Evolutionary conservation across 1,284 basidiomycete genomes (phyloP), one percentile per base, ranked within the genome.

Genomic region (Papiliotrema nemorosa): DNA sequence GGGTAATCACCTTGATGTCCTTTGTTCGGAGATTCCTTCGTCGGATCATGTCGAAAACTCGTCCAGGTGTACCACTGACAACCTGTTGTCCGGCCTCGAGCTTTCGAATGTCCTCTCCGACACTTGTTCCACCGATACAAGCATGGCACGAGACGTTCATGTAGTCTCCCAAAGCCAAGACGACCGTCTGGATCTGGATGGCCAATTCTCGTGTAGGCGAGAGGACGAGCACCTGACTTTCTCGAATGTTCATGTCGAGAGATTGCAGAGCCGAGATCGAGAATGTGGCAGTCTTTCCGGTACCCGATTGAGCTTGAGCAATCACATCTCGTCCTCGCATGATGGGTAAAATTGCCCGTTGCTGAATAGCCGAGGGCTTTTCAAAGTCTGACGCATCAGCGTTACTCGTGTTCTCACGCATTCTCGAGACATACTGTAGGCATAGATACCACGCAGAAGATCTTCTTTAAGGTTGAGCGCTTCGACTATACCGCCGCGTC

Each of bases 91-190:
- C 96, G 59, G 97, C 92, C 76, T 97, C 92, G 50, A 99, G 83
- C 78, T 98, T 98, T 62, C 90, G 83, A 67, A 99, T 98, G 70
- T 98, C 96, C 77, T 98, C 96, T 22, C 94, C 91, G 59, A 98
- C 90, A 33, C 88, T 91, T 3, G 93, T 97, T 33, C 96, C 96
- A 48, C 94, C 94, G 67, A 98, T 97, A 77, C 94, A 98, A 33
- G 96, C 96, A 72, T 98, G 94, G 75, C 94, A 97, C 65, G 97
- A 91, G 21, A 98, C 90, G 70, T 97, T 97, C 90, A 97, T 93
- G 73, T 97, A 97, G 79, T 97, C 96, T 39, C 96, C 94, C 18
- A 98, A 79, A 6, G 96, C 96, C 46, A 98, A 84, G 12, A 98
- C 86, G 57, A 98, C 94, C n/a, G 88, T 92, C 77, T 98, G 94